Percentiles rank a stretch among this genome's conserved stretches.
Conservation (phyloP, 805 yeast genomes). For the Metschnikowia borealis region DNA sequence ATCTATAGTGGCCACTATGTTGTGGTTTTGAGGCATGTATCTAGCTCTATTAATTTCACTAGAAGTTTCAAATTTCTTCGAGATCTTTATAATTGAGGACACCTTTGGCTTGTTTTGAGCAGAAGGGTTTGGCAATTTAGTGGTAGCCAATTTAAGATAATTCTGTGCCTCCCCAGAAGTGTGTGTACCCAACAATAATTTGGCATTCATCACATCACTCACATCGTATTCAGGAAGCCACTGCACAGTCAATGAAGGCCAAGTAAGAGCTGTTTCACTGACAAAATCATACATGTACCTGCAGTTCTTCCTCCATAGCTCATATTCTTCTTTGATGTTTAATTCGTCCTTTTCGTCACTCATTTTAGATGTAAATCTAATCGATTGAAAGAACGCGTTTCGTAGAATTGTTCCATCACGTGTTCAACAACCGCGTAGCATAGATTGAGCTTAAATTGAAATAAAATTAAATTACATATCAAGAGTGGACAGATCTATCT, state of each 20-base stretch:
- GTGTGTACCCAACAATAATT: slow-evolving; percentile 65
- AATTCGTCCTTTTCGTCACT: slow-evolving; percentile 8
- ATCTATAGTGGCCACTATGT: slow-evolving; percentile 58
- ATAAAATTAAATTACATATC: background rate
- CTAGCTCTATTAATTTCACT: slow-evolving; percentile 74
- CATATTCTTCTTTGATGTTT: slow-evolving; percentile 61
- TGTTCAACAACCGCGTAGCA: background rate
- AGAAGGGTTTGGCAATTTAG: slow-evolving; percentile 46
- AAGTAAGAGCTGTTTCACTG: slow-evolving; percentile 70
- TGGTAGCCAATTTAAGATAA: slow-evolving; percentile 60
- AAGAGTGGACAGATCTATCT: background rate
- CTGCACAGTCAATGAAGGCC: slow-evolving; percentile 80
- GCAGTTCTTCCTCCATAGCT: slow-evolving; percentile 77
- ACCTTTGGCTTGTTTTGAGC: slow-evolving; percentile 21
- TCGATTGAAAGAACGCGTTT: background rate
- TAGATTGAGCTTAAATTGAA: background rate
- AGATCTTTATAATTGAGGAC: slow-evolving; percentile 55
- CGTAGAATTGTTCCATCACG: background rate
- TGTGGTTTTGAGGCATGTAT: slow-evolving; percentile 58
- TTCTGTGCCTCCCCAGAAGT: slow-evolving; percentile 67
- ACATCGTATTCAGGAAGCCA: slow-evolving; percentile 55
- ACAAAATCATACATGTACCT: slow-evolving; percentile 81
- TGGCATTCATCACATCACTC: slow-evolving; percentile 38
- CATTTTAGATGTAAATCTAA: slow-evolving; percentile 5
- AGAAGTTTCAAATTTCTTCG: slow-evolving; percentile 55